Base-by-base conservation (phyloP, 805 yeast species). In the Priceomyces medius region DNA sequence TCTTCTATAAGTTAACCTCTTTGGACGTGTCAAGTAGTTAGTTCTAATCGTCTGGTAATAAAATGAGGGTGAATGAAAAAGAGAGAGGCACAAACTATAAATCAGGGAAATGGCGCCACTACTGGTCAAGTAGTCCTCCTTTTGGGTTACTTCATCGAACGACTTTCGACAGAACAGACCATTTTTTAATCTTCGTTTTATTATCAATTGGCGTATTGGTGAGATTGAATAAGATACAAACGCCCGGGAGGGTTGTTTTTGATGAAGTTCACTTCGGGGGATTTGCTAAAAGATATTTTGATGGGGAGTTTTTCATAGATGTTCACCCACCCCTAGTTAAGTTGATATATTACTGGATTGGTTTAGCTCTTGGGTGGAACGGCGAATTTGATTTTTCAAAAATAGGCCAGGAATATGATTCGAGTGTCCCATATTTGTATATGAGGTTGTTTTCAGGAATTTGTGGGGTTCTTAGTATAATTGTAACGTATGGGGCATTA, bases 281-380 rank as follows among this genome's bases (percentile, higher is more conserved):
- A 1, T 68, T 58, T 48, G 66, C 70, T 7, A 51, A 58, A 32
- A 64, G 70, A 27, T 80, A 80, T 59, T 71, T 71, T 48, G 66
- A 66, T 38, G 86, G 87, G 18, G 68, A 74, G 31, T 83, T 79
- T 57, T 83, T 81, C 60, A 67, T 83, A 51, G 89, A 83, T 52
- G 82, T 82, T 20, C 84, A 83, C 48, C 90, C 91, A 8, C 90
- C 91, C 3, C 63, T 85, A 38, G 81, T 76, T 28, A 80, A 82
- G 49, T 61, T 85, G 60, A 58, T 81, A 9, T 81, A 73, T 51
- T 79, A 78, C 21, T 68, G 74, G 40, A 64, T 81, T 6, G 82
- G 81, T 2, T 60, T 66, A 45, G 28, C 77, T 13, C 70, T 69
- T 26, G 81, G 83, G 3, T 80, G 74, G 63, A 70, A 79, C 47